These are phyloP conservation scores for Eimeria tenella DNA, from an alignment of 169 alveolate genomes.

Conservation along the genomic window DNA sequence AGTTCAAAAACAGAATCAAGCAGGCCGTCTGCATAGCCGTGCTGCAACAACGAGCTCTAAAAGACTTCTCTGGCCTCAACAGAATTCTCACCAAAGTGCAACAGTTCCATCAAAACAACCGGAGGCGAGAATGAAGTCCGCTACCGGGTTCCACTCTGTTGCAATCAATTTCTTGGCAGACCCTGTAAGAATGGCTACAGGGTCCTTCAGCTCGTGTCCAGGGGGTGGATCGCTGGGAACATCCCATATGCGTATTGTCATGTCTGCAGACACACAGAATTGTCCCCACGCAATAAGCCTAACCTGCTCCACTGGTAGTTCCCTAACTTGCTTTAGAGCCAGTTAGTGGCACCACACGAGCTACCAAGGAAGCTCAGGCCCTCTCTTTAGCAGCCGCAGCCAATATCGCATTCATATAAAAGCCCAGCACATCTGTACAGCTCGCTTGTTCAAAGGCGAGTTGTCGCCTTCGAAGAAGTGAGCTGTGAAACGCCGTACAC, in stretches of 20 bases:
- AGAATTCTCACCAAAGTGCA: slow-evolving; percentile 69
- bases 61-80: not conserved
- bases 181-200: slow-evolving; percentile 74
- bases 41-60: not conserved
- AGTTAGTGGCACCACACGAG: too few relatives aligned
- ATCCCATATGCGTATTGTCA: slow-evolving; percentile 71
- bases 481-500: too few relatives aligned
- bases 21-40: not conserved
- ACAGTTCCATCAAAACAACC: slow-evolving; percentile 80
- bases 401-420: too few relatives aligned
- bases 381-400: too few relatives aligned
- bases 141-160: slow-evolving; percentile 78
- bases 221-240: slow-evolving; percentile 71
- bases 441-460: too few relatives aligned
- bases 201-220: slow-evolving; percentile 68
- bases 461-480: too few relatives aligned
- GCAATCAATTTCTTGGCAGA: slow-evolving; percentile 74
- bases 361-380: too few relatives aligned
- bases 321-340: too few relatives aligned
- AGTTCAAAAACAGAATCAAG: too few relatives aligned
- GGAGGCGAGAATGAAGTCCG: slow-evolving; percentile 72
- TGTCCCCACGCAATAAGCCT: too few relatives aligned
- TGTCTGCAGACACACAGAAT: slow-evolving; percentile 55
- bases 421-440: too few relatives aligned
- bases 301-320: too few relatives aligned